phyloP scores from a whole-genome alignment of 106 monocot species.

The Dendrobium catenatum region DNA sequence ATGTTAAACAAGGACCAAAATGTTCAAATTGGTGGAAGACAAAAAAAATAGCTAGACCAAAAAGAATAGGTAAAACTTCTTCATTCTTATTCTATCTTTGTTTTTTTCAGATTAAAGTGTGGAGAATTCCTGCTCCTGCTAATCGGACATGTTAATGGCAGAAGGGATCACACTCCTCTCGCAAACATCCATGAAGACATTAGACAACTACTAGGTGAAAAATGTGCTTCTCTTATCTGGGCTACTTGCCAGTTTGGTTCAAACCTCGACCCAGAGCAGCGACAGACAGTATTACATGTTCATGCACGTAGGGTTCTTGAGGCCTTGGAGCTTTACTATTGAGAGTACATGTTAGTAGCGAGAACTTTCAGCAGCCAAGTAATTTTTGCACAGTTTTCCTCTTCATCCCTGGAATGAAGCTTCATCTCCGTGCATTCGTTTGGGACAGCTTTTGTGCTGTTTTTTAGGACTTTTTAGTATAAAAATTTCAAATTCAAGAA shows the following conservation, averaged over 20 bases:
- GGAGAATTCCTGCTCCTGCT: slow-evolving; percentile 85
- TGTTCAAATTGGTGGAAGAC: neutral
- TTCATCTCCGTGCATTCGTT: too few relatives aligned
- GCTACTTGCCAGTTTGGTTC: slow-evolving; percentile 87
- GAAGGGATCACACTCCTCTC: slow-evolving; percentile 43
- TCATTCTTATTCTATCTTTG: neutral
- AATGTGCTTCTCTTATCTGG: slow-evolving; percentile 89
- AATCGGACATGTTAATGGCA: slow-evolving; percentile 76
- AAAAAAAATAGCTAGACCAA: too few relatives aligned
- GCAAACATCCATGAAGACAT: slow-evolving; percentile 63
- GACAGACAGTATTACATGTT: slow-evolving; percentile 67
- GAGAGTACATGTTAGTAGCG: too few relatives aligned
- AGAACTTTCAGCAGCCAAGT: too few relatives aligned
- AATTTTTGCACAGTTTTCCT: too few relatives aligned
- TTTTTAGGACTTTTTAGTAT: too few relatives aligned
- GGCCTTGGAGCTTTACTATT: neutral
- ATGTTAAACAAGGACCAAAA: neutral
- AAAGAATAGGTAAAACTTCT: neutral
- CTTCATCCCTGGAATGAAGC: too few relatives aligned
- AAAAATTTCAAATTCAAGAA: too few relatives aligned
- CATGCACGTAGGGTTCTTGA: slow-evolving; percentile 84
- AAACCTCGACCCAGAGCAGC: slow-evolving; percentile 66
- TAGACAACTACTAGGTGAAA: slow-evolving; percentile 54
- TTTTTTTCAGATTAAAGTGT: slow-evolving; percentile 67
- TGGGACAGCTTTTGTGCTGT: too few relatives aligned